Evolutionary conservation across 2,329 filamentous ascomycete species (phyloP), one percentile per base, ranked within the genome.

Genomic region (Cladosporium sp.): DNA sequence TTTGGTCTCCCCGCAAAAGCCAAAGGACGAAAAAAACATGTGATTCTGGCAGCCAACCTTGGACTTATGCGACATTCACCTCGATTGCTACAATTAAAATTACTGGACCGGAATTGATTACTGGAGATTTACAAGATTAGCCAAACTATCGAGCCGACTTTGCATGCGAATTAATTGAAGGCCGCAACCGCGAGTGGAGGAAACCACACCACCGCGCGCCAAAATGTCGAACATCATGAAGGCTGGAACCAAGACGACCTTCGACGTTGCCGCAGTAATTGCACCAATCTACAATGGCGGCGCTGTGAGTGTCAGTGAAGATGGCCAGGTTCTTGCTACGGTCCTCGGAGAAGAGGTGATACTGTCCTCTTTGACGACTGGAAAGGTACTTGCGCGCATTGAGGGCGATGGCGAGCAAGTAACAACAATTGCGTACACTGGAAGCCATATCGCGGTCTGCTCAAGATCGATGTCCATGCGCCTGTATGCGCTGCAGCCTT

Each of bases 391-490:
- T 67, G 91, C 90, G 36, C 88, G 90, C 72, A 88, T 98, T 73
- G 94, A 98, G 82, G 94, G 94, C 70, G 83, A 86, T 72, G 83
- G 83, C 67, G 92, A 96, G 77, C 78, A 86, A 18, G 90, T 96
- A 68, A 95, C 92, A 34, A 91, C 90, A 3, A 77, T 95, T 51
- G 59, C 71, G 92, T 90, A 99, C 71, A 96, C 94, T 0, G 92
- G 89, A 10, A 93, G 92, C 30, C 92, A 97, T 78, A 86, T 98
- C 65, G 88, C 97, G 70, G 82, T 96, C 71, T 98, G 93, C 81
- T 99, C 95, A 21, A 89, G 94, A 71, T 98, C 94, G n/a, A 84
- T 97, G 64, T 93, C 93, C 7, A 96, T 98, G 93, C 90, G 92
- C 75, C 93, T 98, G 71, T 98, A 92, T 80, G 81, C 90, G 21